These are phyloP conservation scores for Rehmannia glutinosa DNA, from an alignment of 257 asterid species.

Conservation along the genomic window DNA sequence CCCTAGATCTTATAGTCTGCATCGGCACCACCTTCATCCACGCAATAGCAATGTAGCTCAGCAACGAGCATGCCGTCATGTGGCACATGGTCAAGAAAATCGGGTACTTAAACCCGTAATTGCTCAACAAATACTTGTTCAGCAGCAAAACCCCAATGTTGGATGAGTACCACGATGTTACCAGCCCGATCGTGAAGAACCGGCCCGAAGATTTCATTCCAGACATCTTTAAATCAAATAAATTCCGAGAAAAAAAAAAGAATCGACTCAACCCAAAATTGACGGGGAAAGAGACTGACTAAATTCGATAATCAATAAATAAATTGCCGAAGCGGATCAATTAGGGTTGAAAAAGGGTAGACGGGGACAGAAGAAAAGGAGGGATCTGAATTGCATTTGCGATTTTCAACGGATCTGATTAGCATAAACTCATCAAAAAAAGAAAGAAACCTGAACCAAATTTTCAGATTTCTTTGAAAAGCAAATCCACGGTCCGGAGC, in stretches of 20 bases:
- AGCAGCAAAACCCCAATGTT: conserved; percentile 85
- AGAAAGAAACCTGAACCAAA: neutral
- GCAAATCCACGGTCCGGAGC: neutral
- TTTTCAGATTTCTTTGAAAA: neutral
- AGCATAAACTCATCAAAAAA: neutral
- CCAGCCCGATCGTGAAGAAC: conserved; percentile 51
- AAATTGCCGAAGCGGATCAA: conserved; percentile 4
- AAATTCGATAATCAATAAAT: conserved; percentile 1
- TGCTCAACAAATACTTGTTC: conserved; percentile 70
- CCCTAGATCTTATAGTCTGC: conserved; percentile 69
- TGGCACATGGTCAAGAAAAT: conserved; percentile 82
- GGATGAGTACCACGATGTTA: conserved; percentile 66
- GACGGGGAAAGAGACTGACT: neutral
- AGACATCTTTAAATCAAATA: conserved; percentile 31
- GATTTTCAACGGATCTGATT: conserved; percentile 23
- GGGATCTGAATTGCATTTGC: conserved; percentile 32
- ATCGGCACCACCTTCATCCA: conserved; percentile 76
- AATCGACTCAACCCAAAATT: conserved; percentile 6
- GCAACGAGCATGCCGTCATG: conserved; percentile 81
- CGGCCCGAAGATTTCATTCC: conserved; percentile 36
- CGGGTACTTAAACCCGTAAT: conserved; percentile 81
- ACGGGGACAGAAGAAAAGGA: conserved; percentile 4
- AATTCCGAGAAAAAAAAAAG: neutral
- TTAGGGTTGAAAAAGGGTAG: conserved; percentile 24
- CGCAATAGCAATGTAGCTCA: conserved; percentile 72